These are phyloP conservation scores for Fomes fomentarius DNA, from an alignment of 1,284 basidiomycete genomes.

Conservation along the genomic window DNA sequence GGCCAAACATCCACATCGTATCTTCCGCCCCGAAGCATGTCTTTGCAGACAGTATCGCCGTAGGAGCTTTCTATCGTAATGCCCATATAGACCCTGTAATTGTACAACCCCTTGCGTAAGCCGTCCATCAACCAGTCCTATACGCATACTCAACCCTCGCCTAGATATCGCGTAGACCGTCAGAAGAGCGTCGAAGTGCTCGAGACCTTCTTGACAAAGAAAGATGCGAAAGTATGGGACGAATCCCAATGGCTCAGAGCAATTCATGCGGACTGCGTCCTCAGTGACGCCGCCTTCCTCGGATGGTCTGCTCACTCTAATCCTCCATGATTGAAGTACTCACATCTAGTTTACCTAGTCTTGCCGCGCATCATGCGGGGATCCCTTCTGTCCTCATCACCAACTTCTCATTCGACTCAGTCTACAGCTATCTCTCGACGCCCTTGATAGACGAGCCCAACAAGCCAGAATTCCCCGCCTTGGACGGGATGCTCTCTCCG, in stretches of 20 bases:
- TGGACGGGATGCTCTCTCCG: slow-evolving; percentile 13
- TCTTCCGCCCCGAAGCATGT: slow-evolving; percentile 72
- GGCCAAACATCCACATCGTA: slow-evolving; percentile 57
- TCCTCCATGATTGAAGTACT: background rate
- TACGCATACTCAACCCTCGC: background rate
- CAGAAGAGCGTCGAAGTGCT: slow-evolving; percentile 68
- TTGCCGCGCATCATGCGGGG: slow-evolving; percentile 64
- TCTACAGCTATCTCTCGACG: slow-evolving; percentile 67
- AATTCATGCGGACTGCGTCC: slow-evolving; percentile 58
- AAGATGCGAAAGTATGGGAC: slow-evolving; percentile 55
- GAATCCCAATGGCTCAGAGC: slow-evolving; percentile 63
- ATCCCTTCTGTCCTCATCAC: slow-evolving; percentile 74
- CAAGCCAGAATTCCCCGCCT: slow-evolving; percentile 1
- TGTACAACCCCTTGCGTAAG: slow-evolving; percentile 73
- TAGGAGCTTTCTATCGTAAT: slow-evolving; percentile 64
- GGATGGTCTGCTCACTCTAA: slow-evolving; percentile 57
- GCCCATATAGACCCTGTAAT: slow-evolving; percentile 76
- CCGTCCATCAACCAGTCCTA: slow-evolving; percentile 4
- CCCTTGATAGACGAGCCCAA: slow-evolving; percentile 21
- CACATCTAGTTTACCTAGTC: slow-evolving; percentile 41
- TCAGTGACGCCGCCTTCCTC: slow-evolving; percentile 79
- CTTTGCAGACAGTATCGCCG: slow-evolving; percentile 60
- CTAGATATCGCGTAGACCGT: slow-evolving; percentile 71
- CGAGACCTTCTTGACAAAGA: slow-evolving; percentile 55
- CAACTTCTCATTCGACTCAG: slow-evolving; percentile 83